Conservation (phyloP, 768 basidiomycete genomes). For the Lactifluus volemus region DNA sequence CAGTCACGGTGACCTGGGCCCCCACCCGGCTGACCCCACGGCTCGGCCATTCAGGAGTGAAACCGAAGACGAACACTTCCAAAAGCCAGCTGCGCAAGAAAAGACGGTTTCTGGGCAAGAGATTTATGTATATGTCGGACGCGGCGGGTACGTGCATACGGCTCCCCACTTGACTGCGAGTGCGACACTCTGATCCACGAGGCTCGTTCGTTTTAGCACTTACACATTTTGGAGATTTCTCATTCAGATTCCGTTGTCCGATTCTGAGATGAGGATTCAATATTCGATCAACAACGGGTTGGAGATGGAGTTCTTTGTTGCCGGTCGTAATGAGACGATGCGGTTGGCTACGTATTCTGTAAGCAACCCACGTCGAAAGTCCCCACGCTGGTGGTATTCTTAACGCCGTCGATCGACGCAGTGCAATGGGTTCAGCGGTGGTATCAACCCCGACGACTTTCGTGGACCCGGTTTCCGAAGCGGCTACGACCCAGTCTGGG, state of each 20-base stretch:
- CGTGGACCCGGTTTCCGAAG: slow-evolving; percentile 68
- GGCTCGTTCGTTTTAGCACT: slow-evolving; percentile 38
- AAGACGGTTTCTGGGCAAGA: slow-evolving; percentile 53
- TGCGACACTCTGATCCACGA: neutral
- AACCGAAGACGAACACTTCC: neutral
- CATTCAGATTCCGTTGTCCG: slow-evolving; percentile 67
- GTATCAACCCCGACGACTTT: slow-evolving; percentile 85
- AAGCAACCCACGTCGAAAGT: slow-evolving; percentile 20
- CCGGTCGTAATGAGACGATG: slow-evolving; percentile 75
- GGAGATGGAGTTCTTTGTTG: slow-evolving; percentile 73
- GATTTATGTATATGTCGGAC: slow-evolving; percentile 58
- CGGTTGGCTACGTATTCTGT: slow-evolving; percentile 87
- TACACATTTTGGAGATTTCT: slow-evolving; percentile 94
- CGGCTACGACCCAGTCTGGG: slow-evolving; percentile 90
- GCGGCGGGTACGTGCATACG: slow-evolving; percentile 34
- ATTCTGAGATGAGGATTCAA: slow-evolving; percentile 62
- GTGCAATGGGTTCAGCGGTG: slow-evolving; percentile 87
- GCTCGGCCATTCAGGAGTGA: slow-evolving; percentile 28
- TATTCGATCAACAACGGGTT: slow-evolving; percentile 82
- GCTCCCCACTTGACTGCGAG: neutral
- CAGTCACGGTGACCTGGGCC: slow-evolving; percentile 41
- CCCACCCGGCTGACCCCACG: slow-evolving; percentile 70
- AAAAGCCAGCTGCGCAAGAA: slow-evolving; percentile 28
- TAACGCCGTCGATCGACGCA: slow-evolving; percentile 23
- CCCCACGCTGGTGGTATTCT: neutral